These are phyloP conservation scores for Sarocladiaceae sp. DNA, from an alignment of 2,329 filamentous ascomycete genomes.

Conservation along the genomic window DNA sequence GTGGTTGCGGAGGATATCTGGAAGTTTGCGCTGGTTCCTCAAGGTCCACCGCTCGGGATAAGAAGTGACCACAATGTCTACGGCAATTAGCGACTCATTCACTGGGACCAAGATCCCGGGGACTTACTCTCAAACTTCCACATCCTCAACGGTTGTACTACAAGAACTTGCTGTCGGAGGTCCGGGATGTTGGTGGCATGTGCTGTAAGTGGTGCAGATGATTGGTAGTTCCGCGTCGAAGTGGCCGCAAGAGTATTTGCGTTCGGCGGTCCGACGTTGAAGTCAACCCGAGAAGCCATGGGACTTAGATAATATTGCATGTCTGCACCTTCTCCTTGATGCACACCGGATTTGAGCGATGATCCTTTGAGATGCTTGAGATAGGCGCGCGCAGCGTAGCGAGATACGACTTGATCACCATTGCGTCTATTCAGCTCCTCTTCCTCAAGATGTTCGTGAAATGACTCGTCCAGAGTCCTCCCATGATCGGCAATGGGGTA, in stretches of 20 bases:
- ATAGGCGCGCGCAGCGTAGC: neutral
- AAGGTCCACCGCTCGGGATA: constrained; percentile 3
- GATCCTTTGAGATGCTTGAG: constrained; percentile 1
- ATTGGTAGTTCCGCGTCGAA: too few species aligned
- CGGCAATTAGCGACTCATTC: too few species aligned
- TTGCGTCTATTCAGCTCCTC: constrained; percentile 5
- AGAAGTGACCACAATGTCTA: constrained; percentile 1
- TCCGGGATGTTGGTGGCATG: neutral
- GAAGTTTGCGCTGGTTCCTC: neutral
- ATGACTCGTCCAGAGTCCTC: constrained; percentile 1
- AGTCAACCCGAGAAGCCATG: too few species aligned
- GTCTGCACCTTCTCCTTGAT: neutral
- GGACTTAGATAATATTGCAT: too few species aligned
- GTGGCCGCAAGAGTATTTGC: too few species aligned
- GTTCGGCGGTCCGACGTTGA: too few species aligned
- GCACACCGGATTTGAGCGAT: too few species aligned
- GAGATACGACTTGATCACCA: constrained; percentile 3
- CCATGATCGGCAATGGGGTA: neutral
- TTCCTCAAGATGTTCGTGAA: constrained; percentile 1
- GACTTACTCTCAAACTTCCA: constrained; percentile 5
- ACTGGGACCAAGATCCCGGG: too few species aligned
- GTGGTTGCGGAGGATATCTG: neutral
- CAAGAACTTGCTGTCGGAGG: neutral
- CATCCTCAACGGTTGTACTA: neutral
- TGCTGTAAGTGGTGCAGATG: too few species aligned